These are phyloP conservation scores for Echium plantagineum DNA, from an alignment of 257 asterid species.

Conservation along the genomic window DNA sequence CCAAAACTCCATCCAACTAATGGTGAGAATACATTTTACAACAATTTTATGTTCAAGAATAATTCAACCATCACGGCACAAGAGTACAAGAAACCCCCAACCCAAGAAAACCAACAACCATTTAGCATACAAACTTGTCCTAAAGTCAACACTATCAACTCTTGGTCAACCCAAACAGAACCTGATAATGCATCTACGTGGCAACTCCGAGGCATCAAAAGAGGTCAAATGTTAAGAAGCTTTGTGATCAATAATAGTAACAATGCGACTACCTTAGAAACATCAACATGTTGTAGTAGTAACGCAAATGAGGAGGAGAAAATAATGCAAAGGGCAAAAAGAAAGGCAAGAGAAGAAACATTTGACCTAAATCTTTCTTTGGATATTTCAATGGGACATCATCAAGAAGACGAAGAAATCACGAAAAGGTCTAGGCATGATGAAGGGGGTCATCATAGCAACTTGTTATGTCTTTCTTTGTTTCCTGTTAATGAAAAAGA, in stretches of 20 bases:
- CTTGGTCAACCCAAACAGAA: conserved; percentile 4
- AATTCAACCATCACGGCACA: background rate
- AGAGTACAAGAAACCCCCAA: conserved; percentile 2
- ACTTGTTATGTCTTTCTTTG: conserved; percentile 18
- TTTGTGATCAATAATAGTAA: background rate
- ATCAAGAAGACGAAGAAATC: background rate
- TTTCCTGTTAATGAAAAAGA: conserved; percentile 6
- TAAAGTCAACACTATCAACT: background rate
- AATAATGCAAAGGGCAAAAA: background rate
- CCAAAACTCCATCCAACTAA: background rate
- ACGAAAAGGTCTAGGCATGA: conserved; percentile 5
- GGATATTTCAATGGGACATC: background rate
- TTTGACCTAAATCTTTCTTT: conserved; percentile 17
- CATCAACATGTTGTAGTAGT: conserved; percentile 4
- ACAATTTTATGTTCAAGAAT: background rate
- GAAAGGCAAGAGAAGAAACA: conserved; percentile 8
- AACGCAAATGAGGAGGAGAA: background rate
- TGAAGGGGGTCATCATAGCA: conserved; percentile 12
- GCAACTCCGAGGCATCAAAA: background rate
- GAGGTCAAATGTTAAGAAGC: background rate
- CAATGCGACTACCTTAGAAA: background rate
- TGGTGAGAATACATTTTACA: background rate
- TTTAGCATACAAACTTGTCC: background rate
- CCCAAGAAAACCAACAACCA: background rate
- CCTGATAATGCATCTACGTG: background rate